A percentile compares a stretch with the other conserved stretches of the same genome.
Evolutionary conservation across 495 filamentous ascomycete species (phyloP).

Genomic region (Penicillium longicatenatum): DNA sequence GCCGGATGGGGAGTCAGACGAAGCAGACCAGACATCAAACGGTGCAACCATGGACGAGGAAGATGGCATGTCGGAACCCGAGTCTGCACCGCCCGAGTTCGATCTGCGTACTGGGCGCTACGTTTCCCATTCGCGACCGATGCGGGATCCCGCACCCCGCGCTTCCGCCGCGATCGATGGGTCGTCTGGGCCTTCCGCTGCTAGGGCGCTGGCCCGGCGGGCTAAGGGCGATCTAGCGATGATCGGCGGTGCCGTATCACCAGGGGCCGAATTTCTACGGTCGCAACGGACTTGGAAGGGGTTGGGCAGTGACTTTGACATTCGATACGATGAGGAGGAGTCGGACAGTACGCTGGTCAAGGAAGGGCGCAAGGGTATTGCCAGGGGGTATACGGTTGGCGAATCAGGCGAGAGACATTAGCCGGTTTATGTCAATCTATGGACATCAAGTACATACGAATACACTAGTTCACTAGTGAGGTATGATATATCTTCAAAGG

Average conservation of each 20-base stretch:
- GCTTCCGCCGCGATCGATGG: conserved; percentile 34
- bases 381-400: conserved; percentile 85
- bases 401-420: conserved; percentile 47
- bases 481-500: background rate
- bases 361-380: conserved; percentile 85
- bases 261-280: conserved; percentile 83
- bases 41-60: conserved; percentile 31
- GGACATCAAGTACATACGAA: background rate
- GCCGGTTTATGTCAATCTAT: background rate
- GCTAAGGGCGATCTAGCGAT: conserved; percentile 70
- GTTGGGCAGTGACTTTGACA: conserved; percentile 81
- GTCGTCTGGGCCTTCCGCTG: conserved; percentile 33
- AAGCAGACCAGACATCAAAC: conserved; percentile 25
- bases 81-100: conserved; percentile 82
- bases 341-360: conserved; percentile 61
- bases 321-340: conserved; percentile 65
- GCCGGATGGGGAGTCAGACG: conserved; percentile 23
- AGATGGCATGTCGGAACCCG: conserved; percentile 58
- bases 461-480: background rate
- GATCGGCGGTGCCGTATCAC: conserved; percentile 80
- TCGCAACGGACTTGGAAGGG: conserved; percentile 89
- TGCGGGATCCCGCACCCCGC: conserved; percentile 52
- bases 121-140: conserved; percentile 79
- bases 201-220: conserved; percentile 57
- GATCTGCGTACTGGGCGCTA: conserved; percentile 88